Conservation (phyloP, 176 grass and related monocot species). For the Hsuehochloa calcarea region DNA sequence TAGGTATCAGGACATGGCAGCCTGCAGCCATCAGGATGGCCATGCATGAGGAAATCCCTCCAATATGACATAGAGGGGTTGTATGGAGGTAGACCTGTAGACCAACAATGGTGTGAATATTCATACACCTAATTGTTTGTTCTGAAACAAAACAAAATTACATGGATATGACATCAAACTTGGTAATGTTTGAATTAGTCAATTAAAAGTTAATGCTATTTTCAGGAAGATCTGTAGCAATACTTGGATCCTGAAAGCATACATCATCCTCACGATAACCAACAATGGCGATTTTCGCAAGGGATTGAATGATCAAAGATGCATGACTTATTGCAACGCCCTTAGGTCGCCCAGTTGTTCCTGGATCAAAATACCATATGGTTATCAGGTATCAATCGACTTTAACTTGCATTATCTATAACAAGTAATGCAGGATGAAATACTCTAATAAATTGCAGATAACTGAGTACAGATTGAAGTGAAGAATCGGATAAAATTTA, state of each 20-base stretch:
- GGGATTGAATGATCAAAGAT: slow-evolving; percentile 82
- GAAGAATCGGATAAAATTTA: neutral
- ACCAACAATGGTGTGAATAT: neutral
- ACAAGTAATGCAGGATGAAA: neutral
- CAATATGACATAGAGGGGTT: slow-evolving; percentile 79
- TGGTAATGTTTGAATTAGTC: neutral
- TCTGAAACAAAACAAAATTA: neutral
- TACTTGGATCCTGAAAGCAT: slow-evolving; percentile 52
- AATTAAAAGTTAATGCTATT: neutral
- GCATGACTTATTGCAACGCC: slow-evolving; percentile 78
- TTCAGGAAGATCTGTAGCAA: neutral
- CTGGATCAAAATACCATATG: slow-evolving; percentile 25
- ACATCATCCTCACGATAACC: slow-evolving; percentile 90
- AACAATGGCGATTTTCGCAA: slow-evolving; percentile 82
- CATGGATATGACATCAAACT: neutral
- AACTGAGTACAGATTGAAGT: neutral
- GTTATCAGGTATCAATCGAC: neutral
- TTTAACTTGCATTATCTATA: neutral
- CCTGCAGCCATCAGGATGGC: slow-evolving; percentile 67
- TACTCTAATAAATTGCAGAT: neutral
- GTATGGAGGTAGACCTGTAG: slow-evolving; percentile 80
- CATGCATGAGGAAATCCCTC: slow-evolving; percentile 88
- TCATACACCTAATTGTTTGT: neutral
- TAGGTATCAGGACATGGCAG: slow-evolving; percentile 65
- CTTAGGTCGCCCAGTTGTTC: slow-evolving; percentile 79